phyloP scores from a whole-genome alignment of 495 filamentous ascomycete genomes.

The Lepidopterella palustris region DNA sequence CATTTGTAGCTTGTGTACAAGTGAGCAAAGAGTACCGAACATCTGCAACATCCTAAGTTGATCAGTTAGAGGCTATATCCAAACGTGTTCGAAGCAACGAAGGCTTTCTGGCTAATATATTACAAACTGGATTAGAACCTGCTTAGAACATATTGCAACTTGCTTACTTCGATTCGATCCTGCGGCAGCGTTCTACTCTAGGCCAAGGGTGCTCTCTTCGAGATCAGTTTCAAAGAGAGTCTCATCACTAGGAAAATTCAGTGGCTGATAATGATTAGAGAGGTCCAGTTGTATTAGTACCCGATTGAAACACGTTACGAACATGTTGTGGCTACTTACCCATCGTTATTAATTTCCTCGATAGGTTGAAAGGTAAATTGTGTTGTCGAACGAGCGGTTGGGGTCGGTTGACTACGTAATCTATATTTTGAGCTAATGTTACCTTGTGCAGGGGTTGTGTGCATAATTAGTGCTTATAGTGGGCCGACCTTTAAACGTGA shows the following conservation, averaged over 20 bases:
- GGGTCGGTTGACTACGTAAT: background rate
- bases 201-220: background rate
- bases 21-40: background rate
- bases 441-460: background rate
- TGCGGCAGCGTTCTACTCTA: background rate
- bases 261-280: background rate
- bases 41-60: background rate
- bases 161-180: background rate
- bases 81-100: background rate
- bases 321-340: background rate
- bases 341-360: background rate
- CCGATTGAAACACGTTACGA: background rate
- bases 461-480: background rate
- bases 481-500: background rate
- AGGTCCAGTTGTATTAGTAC: background rate
- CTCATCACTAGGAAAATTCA: background rate
- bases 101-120: background rate
- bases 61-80: background rate
- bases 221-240: background rate
- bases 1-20: background rate
- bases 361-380: background rate
- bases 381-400: background rate
- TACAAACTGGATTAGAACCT: background rate
- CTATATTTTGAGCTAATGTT: no score
- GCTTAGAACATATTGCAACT: background rate